A percentile compares a stretch with the other conserved stretches of the same genome.
phyloP scores from a whole-genome alignment of 768 basidiomycete species.

The Suillus brevipes region DNA sequence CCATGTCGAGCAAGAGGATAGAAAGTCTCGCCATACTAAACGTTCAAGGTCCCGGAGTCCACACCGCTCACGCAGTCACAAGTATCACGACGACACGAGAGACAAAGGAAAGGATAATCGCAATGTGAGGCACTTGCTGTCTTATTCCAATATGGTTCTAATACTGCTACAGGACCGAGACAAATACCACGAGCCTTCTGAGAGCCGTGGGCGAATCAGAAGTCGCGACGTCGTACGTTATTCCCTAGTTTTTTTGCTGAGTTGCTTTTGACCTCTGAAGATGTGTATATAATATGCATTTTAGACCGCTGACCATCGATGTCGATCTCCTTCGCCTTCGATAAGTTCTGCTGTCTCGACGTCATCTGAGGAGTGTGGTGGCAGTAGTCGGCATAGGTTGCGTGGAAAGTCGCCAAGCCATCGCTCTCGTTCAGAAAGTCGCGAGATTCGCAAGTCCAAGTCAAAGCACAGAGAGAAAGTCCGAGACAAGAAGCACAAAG shows the following conservation, averaged over 20 bases:
- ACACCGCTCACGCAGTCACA: conserved; percentile 8
- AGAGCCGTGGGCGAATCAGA: conserved; percentile 12
- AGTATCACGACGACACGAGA: conserved; percentile 1
- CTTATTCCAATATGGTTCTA: not conserved
- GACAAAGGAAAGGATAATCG: conserved; percentile 9
- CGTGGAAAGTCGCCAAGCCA: conserved; percentile 14
- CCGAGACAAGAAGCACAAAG: conserved; percentile 37
- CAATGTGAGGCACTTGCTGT: not conserved
- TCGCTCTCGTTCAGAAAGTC: conserved; percentile 31
- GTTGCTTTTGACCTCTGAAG: conserved; percentile 28
- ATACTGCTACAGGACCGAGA: conserved; percentile 11
- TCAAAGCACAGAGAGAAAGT: conserved; percentile 26
- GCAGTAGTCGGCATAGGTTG: conserved; percentile 20
- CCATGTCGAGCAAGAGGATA: conserved; percentile 15
- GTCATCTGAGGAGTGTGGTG: conserved; percentile 13
- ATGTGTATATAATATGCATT: conserved; percentile 14
- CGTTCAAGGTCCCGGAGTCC: conserved; percentile 29
- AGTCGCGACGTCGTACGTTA: conserved; percentile 33
- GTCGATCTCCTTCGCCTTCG: conserved; percentile 21
- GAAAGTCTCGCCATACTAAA: conserved; percentile 8
- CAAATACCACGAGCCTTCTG: conserved; percentile 5
- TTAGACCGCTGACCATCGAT: conserved; percentile 25
- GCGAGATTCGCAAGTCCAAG: conserved; percentile 24
- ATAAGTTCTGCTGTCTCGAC: conserved; percentile 18
- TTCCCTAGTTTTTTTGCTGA: not conserved